Percentiles rank a stretch among this genome's conserved stretches.
phyloP scores from a whole-genome alignment of 495 filamentous ascomycete species.

The Penicillium pancosmium region DNA sequence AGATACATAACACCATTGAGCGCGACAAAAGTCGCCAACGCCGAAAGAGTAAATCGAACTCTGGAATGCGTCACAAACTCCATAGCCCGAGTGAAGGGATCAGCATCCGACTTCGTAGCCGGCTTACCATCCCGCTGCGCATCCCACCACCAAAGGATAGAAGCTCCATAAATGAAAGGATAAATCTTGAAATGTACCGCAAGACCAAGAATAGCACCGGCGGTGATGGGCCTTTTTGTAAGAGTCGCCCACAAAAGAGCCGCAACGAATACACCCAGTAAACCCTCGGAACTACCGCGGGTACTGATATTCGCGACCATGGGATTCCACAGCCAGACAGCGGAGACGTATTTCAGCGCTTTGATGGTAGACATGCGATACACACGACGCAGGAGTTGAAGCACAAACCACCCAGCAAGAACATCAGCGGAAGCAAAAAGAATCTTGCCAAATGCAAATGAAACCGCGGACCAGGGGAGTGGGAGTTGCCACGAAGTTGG shows the following conservation, averaged over 20 bases:
- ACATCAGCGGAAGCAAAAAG: conserved; percentile 85
- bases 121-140: conserved; percentile 38
- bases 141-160: conserved; percentile 88
- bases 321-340: conserved; percentile 92
- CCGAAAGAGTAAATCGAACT: conserved; percentile 62
- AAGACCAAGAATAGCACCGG: conserved; percentile 77
- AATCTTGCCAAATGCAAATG: conserved; percentile 81
- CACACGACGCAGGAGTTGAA: conserved; percentile 55
- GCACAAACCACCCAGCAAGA: conserved; percentile 83
- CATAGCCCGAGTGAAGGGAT: conserved; percentile 26
- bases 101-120: background rate
- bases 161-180: conserved; percentile 88
- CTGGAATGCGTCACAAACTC: conserved; percentile 65
- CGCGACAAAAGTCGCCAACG: conserved; percentile 67
- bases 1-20: conserved; percentile 79
- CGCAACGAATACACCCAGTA: conserved; percentile 81
- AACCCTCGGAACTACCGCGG: conserved; percentile 87
- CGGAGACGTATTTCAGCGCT: conserved; percentile 69
- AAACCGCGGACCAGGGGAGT: conserved; percentile 26
- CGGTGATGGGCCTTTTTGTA: conserved; percentile 57
- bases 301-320: conserved; percentile 98
- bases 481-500: conserved; percentile 68
- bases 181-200: conserved; percentile 98
- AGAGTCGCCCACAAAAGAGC: conserved; percentile 81
- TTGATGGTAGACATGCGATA: conserved; percentile 50